Conservation (phyloP, 2,329 filamentous ascomycete genomes). For the Parasarocladium wereldwijsianum region DNA sequence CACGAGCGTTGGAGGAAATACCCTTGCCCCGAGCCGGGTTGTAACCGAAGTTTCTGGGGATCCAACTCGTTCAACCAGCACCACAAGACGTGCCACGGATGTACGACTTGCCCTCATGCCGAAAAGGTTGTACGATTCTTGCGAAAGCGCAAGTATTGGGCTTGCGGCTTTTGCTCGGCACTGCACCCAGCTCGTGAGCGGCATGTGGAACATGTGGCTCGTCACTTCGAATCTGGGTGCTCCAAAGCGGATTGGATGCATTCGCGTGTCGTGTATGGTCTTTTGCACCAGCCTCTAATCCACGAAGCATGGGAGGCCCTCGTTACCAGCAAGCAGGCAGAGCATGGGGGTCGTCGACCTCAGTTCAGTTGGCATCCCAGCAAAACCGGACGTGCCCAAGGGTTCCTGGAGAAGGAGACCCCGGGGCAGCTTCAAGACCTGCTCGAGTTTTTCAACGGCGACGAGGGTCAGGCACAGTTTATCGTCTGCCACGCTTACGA, state of each 20-base stretch:
- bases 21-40: constrained; percentile 46
- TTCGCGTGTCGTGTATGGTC: constrained; percentile 50
- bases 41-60: constrained; percentile 53
- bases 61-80: constrained; percentile 56
- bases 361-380: constrained; percentile 48
- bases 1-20: constrained; percentile 56
- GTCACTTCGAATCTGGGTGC: constrained; percentile 50
- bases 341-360: constrained; percentile 37
- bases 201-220: constrained; percentile 52
- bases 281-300: constrained; percentile 51
- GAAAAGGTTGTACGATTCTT: constrained; percentile 48
- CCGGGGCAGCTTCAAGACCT: constrained; percentile 49
- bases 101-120: constrained; percentile 50
- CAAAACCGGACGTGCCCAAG: constrained; percentile 39
- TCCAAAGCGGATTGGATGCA: constrained; percentile 55
- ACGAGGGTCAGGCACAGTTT: constrained; percentile 38
- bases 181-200: constrained; percentile 49
- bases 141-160: constrained; percentile 51
- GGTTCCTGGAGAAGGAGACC: constrained; percentile 46
- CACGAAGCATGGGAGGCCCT: constrained; percentile 46
- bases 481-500: constrained; percentile 45
- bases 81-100: constrained; percentile 50
- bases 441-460: constrained; percentile 48
- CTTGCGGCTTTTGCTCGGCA: constrained; percentile 52
- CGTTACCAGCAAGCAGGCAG: constrained; percentile 36